Conservation (phyloP, 78 protist genomes). For the Dictyostelium capitatum region DNA sequence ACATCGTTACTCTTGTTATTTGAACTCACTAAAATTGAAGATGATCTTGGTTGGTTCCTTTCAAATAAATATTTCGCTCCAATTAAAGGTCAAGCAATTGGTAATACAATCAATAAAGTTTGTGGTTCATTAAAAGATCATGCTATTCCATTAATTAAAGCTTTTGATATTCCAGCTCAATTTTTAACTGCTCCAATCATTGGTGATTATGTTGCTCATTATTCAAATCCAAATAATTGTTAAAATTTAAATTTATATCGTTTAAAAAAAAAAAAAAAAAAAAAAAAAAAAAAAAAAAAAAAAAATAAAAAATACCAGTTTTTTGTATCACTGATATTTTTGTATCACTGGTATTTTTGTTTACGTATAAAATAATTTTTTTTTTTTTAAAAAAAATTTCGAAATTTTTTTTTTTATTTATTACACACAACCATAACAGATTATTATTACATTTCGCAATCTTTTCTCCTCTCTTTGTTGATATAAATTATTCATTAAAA, state of each 20-base stretch:
- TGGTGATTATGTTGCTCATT: conserved; percentile 79
- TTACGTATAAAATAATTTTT: no score
- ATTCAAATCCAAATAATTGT: conserved; percentile 72
- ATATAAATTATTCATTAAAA: no score
- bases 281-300: background rate
- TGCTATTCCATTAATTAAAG: conserved; percentile 81
- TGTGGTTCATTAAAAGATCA: conserved; percentile 56
- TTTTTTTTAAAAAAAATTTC: no score
- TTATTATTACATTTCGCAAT: no score
- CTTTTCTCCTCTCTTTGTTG: no score
- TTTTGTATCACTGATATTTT: no score
- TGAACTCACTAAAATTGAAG: conserved; percentile 71
- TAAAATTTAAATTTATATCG: background rate
- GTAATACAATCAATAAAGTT: conserved; percentile 71
- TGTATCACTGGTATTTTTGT: no score
- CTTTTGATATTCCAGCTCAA: conserved; percentile 85
- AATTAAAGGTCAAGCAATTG: conserved; percentile 72
- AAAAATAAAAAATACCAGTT: no score
- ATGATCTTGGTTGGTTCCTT: conserved; percentile 75
- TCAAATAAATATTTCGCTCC: conserved; percentile 81
- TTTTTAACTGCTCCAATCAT: conserved; percentile 84
- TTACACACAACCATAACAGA: no score
- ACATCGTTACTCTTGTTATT: conserved; percentile 41
- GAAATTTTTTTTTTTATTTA: no score
- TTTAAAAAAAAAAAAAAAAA: background rate